Evolutionary conservation across 352 stramenopile genomes (phyloP).

Genomic region (Phytophthora cryptogea): DNA sequence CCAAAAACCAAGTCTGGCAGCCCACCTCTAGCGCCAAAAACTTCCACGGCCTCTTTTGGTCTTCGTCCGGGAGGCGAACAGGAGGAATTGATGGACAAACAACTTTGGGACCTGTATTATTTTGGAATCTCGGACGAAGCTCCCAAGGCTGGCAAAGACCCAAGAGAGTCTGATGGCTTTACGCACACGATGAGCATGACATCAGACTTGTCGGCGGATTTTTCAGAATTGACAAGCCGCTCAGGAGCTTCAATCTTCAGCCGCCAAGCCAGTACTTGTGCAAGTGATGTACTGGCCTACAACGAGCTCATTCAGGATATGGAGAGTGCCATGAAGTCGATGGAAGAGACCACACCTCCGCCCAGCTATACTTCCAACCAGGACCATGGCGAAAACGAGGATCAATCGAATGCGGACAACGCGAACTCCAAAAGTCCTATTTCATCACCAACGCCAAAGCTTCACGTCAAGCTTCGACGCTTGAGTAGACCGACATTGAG

Average conservation of each 20-base stretch:
- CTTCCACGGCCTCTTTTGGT: slow-evolving; percentile 16
- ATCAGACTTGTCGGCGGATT: slow-evolving; percentile 32
- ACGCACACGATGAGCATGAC: slow-evolving; percentile 22
- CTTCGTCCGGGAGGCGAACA: slow-evolving; percentile 21
- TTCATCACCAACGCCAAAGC: slow-evolving; percentile 21
- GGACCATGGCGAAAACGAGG: slow-evolving; percentile 12
- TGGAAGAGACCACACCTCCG: slow-evolving; percentile 19
- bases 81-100: slow-evolving; percentile 56
- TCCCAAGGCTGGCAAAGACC: slow-evolving; percentile 4
- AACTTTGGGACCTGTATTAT: slow-evolving; percentile 60
- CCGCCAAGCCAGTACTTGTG: slow-evolving; percentile 54
- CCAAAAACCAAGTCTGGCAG: slow-evolving; percentile 11
- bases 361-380: slow-evolving; percentile 24
- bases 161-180: slow-evolving; percentile 10
- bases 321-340: slow-evolving; percentile 41
- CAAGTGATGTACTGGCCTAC: slow-evolving; percentile 61
- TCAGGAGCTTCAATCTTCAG: slow-evolving; percentile 46
- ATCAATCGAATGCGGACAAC: slow-evolving; percentile 10
- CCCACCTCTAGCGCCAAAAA: slow-evolving; percentile 13
- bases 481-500: slow-evolving; percentile 20
- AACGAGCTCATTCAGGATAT: slow-evolving; percentile 73
- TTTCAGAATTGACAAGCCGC: slow-evolving; percentile 29
- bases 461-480: slow-evolving; percentile 31
- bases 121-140: slow-evolving; percentile 56
- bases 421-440: slow-evolving; percentile 7